Conservation (phyloP, 495 filamentous ascomycete genomes). For the Hypoxylon subgilvum region DNA sequence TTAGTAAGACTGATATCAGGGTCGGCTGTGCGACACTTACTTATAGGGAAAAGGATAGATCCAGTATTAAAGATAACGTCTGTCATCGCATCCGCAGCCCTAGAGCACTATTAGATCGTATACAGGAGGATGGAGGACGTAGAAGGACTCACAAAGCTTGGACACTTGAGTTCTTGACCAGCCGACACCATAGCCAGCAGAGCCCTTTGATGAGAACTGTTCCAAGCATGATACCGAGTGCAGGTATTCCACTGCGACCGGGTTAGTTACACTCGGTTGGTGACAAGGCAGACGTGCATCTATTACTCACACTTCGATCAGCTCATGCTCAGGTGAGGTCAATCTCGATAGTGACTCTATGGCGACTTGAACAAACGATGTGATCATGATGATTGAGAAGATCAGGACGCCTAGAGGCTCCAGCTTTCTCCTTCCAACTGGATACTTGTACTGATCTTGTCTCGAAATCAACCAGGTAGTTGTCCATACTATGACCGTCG, state of each 20-base stretch:
- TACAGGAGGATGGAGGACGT: not conserved
- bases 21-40: slow-evolving; percentile 53
- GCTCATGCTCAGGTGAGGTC: slow-evolving; percentile 64
- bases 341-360: slow-evolving; percentile 74
- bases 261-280: slow-evolving; percentile 7
- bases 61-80: slow-evolving; percentile 90
- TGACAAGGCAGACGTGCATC: not conserved
- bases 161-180: slow-evolving; percentile 86
- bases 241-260: slow-evolving; percentile 58
- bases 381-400: slow-evolving; percentile 85
- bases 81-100: slow-evolving; percentile 47
- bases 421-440: slow-evolving; percentile 74
- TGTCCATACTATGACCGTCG: slow-evolving; percentile 84
- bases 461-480: slow-evolving; percentile 77
- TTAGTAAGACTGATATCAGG: not conserved
- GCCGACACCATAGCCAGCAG: slow-evolving; percentile 91
- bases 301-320: slow-evolving; percentile 66
- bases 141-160: slow-evolving; percentile 71
- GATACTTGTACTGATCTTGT: slow-evolving; percentile 81
- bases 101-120: slow-evolving; percentile 51
- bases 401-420: slow-evolving; percentile 81
- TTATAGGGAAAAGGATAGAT: slow-evolving; percentile 81
- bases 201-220: slow-evolving; percentile 81
- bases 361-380: slow-evolving; percentile 84
- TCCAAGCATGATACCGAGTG: slow-evolving; percentile 78